Evolutionary conservation across 139 green algal species (phyloP), one percentile per base, ranked within the genome.

Genomic region (Chlorella sp.): DNA sequence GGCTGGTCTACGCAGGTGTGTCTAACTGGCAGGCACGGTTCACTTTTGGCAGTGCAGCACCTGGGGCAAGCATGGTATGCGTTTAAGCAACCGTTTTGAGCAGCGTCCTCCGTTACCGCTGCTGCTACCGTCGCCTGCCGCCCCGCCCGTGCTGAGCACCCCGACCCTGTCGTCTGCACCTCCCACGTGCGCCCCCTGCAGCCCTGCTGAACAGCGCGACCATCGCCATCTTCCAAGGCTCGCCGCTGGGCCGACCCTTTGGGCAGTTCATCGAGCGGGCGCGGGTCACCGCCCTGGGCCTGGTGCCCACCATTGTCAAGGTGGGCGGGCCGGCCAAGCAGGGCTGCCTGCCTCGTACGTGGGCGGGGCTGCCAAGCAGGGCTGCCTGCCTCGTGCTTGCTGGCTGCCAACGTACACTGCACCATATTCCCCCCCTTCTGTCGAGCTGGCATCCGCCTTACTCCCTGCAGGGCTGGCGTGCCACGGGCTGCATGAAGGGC

Each of bases 301-400:
- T 98, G 82, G 95, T 99, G 69, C 96, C 96, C n/a, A 91, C 72
- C 62, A 96, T 98, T 40, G 93, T 91, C 19, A 92, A 92, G 75
- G 73, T 84, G 60, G 20, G 62, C 62, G 16, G 64, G 64, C 60
- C 1, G 16, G 56, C 9, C 26, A 65, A 19, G 26, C 56, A 24
- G 30, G 56, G 56, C 20, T 65, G 56, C 56, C 8, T 65, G 56
- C 56, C 22, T 24, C 30, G 56, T 24, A 3, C 30, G 64, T 36
- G 64, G n/a, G n/a, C n/a, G n/a, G n/a, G n/a, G n/a, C n/a, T n/a
- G n/a, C n/a, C n/a, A 26, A 38, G 64, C 64, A 38, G 38, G 36
- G 38, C 16, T 0, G 36, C n/a, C 36, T 38, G 69, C 36, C 36
- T 36, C 11, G 38, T 51, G 69, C 34, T 41, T 8, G 11, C 48